Percentiles rank a stretch among this genome's conserved stretches.
Conservation (phyloP, 2,329 filamentous ascomycete species). For the Penicillium sp. region DNA sequence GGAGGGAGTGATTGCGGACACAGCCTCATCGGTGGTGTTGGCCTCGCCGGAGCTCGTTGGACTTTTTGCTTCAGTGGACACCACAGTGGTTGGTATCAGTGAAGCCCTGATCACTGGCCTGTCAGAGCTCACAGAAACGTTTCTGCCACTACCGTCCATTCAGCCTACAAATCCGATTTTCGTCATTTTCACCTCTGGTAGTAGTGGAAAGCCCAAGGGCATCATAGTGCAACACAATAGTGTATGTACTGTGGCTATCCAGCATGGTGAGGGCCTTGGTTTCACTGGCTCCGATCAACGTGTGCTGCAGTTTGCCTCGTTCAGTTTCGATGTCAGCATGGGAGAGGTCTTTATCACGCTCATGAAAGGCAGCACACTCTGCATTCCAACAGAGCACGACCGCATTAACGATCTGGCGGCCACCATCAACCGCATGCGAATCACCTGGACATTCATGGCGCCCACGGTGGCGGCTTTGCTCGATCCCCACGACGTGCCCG, state of each 20-base stretch:
- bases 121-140: neutral
- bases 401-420: slow-evolving; percentile 37
- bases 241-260: neutral
- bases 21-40: slow-evolving; percentile 1
- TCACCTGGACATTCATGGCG: slow-evolving; percentile 44
- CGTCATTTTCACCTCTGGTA: slow-evolving; percentile 17
- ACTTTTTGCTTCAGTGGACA: neutral
- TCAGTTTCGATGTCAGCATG: slow-evolving; percentile 40
- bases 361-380: slow-evolving; percentile 41
- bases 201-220: slow-evolving; percentile 19
- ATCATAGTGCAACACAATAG: slow-evolving; percentile 13
- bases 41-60: neutral
- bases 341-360: slow-evolving; percentile 35
- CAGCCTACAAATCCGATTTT: neutral
- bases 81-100: neutral
- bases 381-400: slow-evolving; percentile 23
- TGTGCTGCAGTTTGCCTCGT: slow-evolving; percentile 37
- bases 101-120: neutral
- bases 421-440: slow-evolving; percentile 14
- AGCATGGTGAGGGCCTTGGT: neutral
- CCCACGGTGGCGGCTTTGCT: slow-evolving; percentile 48
- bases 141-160: neutral
- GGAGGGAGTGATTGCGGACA: neutral
- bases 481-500: slow-evolving; percentile 9
- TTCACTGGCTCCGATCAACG: slow-evolving; percentile 23